Percentiles rank a stretch among this genome's conserved stretches.
Evolutionary conservation across 495 filamentous ascomycete species (phyloP).

Genomic region (Chaetomium fimeti): DNA sequence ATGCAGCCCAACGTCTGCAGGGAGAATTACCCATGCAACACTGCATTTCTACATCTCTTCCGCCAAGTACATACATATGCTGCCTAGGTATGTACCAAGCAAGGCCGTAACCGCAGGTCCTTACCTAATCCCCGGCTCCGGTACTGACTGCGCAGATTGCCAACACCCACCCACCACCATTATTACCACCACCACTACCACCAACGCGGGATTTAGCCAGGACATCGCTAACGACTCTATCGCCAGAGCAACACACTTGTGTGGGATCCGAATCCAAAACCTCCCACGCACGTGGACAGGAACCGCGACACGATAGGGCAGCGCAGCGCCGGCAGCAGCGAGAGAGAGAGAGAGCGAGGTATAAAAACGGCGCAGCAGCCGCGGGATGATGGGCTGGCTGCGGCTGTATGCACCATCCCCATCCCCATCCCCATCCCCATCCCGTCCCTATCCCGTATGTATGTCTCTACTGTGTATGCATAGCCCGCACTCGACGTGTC

Average conservation of each 20-base stretch:
- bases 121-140: not conserved
- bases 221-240: not conserved
- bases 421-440: too few species aligned
- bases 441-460: too few species aligned
- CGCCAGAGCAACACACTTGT: not conserved
- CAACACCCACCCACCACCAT: not conserved
- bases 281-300: not conserved
- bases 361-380: not conserved
- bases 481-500: too few species aligned
- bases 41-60: too few species aligned
- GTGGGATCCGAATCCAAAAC: too few species aligned
- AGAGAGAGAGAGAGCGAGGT: not conserved
- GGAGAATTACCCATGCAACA: not conserved
- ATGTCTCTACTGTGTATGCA: too few species aligned
- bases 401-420: not conserved
- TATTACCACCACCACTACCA: not conserved
- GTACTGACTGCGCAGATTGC: not conserved
- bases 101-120: not conserved
- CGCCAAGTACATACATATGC: too few species aligned
- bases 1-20: constrained; percentile 12
- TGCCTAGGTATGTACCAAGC: not conserved
- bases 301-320: not conserved
- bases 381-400: not conserved
- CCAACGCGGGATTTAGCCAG: not conserved
- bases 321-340: not conserved